phyloP scores from a whole-genome alignment of 805 yeast species.

The Lachancea fermentati region DNA sequence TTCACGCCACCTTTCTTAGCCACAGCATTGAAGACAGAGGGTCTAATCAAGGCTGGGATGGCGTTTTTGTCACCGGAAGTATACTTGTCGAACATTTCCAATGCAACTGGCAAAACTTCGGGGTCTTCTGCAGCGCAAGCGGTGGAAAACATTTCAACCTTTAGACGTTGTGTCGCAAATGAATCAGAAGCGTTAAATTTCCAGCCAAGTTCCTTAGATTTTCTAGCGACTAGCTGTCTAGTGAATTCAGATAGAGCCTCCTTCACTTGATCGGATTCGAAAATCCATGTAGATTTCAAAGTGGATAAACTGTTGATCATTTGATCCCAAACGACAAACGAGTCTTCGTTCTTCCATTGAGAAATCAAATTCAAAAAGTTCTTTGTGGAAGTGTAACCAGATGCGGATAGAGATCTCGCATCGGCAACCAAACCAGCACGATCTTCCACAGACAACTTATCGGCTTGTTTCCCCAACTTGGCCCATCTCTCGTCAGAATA shows the following conservation, averaged over 20 bases:
- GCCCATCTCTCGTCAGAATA: constrained; percentile 65
- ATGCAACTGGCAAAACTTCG: constrained; percentile 41
- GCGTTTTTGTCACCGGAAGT: constrained; percentile 60
- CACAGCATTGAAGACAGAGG: constrained; percentile 57
- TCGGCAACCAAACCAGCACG: constrained; percentile 79
- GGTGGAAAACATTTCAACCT: constrained; percentile 53
- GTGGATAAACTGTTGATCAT: constrained; percentile 45
- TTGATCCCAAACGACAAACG: constrained; percentile 65
- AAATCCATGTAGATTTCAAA: constrained; percentile 49
- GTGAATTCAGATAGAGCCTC: constrained; percentile 48
- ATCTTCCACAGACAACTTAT: constrained; percentile 64
- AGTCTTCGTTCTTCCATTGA: constrained; percentile 53
- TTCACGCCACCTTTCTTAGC: constrained; percentile 58
- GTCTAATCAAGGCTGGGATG: constrained; percentile 69
- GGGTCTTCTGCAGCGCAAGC: constrained; percentile 52
- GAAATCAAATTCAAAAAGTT: constrained; percentile 55
- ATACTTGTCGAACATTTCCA: constrained; percentile 47
- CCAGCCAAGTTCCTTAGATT: constrained; percentile 59
- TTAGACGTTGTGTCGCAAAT: constrained; percentile 60
- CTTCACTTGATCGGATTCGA: constrained; percentile 43
- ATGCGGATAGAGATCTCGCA: constrained; percentile 61
- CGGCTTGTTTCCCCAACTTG: constrained; percentile 54
- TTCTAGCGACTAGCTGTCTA: constrained; percentile 49
- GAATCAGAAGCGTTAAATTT: constrained; percentile 50
- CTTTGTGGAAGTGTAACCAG: constrained; percentile 62